Conservation (phyloP, 257 asterid genomes). For the Solanum pennellii region DNA sequence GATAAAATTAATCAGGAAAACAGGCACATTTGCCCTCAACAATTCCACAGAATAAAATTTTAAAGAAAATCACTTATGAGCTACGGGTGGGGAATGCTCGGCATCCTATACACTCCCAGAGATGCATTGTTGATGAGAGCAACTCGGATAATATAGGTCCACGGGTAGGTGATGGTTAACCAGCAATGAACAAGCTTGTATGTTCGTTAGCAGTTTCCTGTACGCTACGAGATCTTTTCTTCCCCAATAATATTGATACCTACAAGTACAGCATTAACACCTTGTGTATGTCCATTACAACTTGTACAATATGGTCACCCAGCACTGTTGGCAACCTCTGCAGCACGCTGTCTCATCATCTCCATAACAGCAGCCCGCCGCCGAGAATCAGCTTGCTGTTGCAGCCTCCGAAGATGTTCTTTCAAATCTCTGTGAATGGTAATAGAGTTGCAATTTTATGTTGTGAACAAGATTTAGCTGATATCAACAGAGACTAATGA, state of each 20-base stretch:
- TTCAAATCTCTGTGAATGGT: conserved; percentile 54
- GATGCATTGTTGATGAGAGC: not conserved
- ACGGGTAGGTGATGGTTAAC: not conserved
- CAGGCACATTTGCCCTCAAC: conserved; percentile 4
- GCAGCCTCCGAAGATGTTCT: conserved; percentile 67
- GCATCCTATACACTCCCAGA: not conserved
- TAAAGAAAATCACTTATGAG: not conserved
- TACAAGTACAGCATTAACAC: not conserved
- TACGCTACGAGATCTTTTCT: not conserved
- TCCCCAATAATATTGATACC: not conserved
- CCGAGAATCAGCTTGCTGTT: conserved; percentile 92
- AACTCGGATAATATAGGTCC: not conserved
- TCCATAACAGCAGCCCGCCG: conserved; percentile 94
- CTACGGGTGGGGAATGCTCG: not conserved
- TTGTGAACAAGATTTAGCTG: not conserved
- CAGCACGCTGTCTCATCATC: conserved; percentile 97
- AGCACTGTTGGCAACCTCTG: conserved; percentile 69
- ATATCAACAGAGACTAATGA: not conserved
- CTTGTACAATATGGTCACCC: not conserved
- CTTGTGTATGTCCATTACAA: not conserved
- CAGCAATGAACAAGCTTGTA: not conserved
- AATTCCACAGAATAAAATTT: not conserved
- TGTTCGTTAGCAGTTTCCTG: not conserved
- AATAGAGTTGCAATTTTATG: not conserved
- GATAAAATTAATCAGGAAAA: not conserved